Percentiles rank a stretch among this genome's conserved stretches.
Evolutionary conservation across 129 eudicot species (phyloP).

Genomic region (Pseudognaphalium luteoalbum): DNA sequence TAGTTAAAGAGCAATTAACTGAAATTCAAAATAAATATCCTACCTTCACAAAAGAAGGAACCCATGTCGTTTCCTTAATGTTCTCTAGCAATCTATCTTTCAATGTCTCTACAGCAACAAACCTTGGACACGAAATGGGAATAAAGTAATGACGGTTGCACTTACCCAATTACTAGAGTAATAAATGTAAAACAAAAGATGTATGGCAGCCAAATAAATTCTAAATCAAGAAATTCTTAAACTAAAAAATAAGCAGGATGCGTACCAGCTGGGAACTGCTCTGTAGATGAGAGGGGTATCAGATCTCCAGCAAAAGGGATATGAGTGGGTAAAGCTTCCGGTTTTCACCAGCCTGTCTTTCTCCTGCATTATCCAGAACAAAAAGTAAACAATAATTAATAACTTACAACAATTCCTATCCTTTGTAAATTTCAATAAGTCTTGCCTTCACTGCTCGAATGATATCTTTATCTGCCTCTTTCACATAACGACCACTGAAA

Average conservation of each 20-base stretch:
- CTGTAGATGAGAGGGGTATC: constrained; percentile 32
- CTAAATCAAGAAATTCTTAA: background rate
- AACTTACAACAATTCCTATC: constrained; percentile 3
- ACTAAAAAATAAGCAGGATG: background rate
- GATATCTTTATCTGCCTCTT: constrained; percentile 75
- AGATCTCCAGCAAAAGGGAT: constrained; percentile 30
- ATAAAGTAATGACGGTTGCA: background rate
- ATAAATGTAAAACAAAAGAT: background rate
- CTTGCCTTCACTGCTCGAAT: constrained; percentile 71
- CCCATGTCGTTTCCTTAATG: constrained; percentile 74
- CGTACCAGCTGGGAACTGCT: constrained; percentile 69
- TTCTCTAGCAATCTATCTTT: constrained; percentile 78
- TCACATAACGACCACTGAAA: constrained; percentile 59
- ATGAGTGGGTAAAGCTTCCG: constrained; percentile 62
- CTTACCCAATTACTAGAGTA: background rate
- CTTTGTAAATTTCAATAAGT: background rate
- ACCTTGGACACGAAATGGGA: constrained; percentile 31
- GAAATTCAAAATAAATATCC: background rate
- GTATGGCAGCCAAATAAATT: background rate
- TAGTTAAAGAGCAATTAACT: background rate
- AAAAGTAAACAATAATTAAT: background rate
- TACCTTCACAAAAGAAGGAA: constrained; percentile 44
- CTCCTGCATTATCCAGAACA: constrained; percentile 35
- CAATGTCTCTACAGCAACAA: constrained; percentile 78
- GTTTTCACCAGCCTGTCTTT: constrained; percentile 69